Evolutionary conservation across 78 protist genomes (phyloP), one percentile per base, ranked within the genome.

Genomic region (Dictyostelium citrinum): DNA sequence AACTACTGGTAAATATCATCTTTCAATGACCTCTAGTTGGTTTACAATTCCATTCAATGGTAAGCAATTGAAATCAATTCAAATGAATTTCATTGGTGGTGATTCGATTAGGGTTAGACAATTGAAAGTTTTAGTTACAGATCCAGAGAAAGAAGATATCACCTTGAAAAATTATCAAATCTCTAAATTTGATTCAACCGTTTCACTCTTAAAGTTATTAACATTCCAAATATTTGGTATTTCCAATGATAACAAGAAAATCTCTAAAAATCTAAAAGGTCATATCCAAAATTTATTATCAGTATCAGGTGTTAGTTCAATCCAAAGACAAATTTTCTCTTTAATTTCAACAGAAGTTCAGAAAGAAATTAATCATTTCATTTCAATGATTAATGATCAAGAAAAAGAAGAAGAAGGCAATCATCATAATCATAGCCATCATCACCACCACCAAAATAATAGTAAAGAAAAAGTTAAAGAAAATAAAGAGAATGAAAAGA

Each of bases 181-280:
- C 64, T 58, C 84, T 60, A 86, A 86, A 46, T 86, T 86, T 43
- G 92, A 86, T 3, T 67, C 92, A 5, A 60, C 92, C 29, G n/a
- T 86, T 14, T 58, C 84, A 17, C 39, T 86, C 20, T 45, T 86
- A 35, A 86, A 86, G 35, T n/a, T 86, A 9, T 43, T 86, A 20
- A 76, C 92, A 0, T 86, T 76, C 84, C 92, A 86, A 64, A 86
- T 86, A 74, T 86, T 86, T 86, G 92, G 92, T 43, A 86, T 86
- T 17, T 75, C 55, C 10, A 55, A 82, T 24, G 72, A 58, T 5
- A 45, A 74, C 17, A 74, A 86, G 33, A 35, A 86, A 22, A 37
- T 61, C 27, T 58, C 83, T 1, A 86, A 86, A 64, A 81, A 81
- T 37, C 24, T 86, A 2, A 74, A 76, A 24, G 68, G 41, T 31